These are phyloP conservation scores for Pelargonium australe DNA, from an alignment of 441 rosid genomes.

Conservation along the genomic window DNA sequence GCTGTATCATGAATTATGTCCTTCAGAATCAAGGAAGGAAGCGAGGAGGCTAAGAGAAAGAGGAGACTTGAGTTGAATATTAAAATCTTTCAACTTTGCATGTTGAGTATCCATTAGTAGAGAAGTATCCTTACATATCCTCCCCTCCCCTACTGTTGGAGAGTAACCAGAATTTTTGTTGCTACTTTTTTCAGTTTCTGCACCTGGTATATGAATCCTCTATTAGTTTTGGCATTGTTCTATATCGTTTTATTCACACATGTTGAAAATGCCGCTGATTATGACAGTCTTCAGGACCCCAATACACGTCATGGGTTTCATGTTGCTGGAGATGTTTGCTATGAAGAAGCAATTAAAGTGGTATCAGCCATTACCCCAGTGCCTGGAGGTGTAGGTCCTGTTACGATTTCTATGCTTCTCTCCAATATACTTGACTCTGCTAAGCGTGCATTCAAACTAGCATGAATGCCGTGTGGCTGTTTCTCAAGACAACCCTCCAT, in stretches of 20 bases:
- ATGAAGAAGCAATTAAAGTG: conserved; percentile 25
- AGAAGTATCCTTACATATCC: neutral
- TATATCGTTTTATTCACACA: no score
- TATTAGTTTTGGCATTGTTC: no score
- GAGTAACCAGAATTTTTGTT: neutral
- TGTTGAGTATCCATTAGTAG: neutral
- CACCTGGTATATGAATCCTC: neutral
- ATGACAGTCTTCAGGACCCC: conserved; percentile 18
- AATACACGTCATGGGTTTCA: conserved; percentile 9
- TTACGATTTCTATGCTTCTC: conserved; percentile 26
- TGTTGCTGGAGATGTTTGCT: conserved; percentile 25
- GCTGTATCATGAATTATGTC: no score
- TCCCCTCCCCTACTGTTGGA: neutral
- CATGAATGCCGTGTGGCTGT: neutral
- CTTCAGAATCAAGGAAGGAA: no score
- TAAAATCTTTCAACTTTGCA: neutral
- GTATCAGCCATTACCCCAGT: conserved; percentile 28
- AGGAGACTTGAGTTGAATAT: neutral
- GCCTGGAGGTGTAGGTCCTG: conserved; percentile 30
- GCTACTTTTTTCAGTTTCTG: neutral
- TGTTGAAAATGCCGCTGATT: neutral
- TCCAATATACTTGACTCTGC: conserved; percentile 30
- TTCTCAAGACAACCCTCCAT: neutral
- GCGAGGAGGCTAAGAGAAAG: no score
- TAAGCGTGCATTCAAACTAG: conserved; percentile 19